Conservation (phyloP, 345 rosid species). For the Euphorbia lathyris region DNA sequence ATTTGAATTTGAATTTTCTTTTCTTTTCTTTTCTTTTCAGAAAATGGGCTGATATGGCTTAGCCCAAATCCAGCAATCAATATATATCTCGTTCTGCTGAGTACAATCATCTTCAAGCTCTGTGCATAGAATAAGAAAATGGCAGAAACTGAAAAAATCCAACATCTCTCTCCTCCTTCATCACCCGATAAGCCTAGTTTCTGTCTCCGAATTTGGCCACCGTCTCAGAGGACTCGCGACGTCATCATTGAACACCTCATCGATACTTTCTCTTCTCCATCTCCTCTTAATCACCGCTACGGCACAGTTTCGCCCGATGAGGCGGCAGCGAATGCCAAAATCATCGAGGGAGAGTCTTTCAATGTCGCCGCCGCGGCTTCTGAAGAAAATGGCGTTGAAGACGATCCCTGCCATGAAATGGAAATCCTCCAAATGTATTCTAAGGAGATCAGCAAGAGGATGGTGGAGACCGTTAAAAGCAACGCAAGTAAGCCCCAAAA, state of each 20-base stretch:
- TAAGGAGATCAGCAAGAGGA: conserved; percentile 25
- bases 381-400: conserved; percentile 9
- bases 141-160: not conserved
- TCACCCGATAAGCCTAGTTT: not conserved
- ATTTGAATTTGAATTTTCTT: too few relatives aligned
- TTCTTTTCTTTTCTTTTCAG: too few relatives aligned
- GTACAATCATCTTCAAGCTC: too few relatives aligned
- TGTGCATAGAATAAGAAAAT: not conserved
- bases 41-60: not conserved
- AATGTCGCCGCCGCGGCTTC: not conserved
- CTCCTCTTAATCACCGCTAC: conserved; percentile 21
- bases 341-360: conserved; percentile 26
- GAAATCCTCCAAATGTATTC: conserved; percentile 27
- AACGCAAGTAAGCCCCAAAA: not conserved
- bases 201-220: conserved; percentile 26
- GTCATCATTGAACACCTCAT: conserved; percentile 25
- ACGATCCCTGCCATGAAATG: conserved; percentile 7
- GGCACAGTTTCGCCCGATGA: conserved; percentile 9
- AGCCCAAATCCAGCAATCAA: not conserved
- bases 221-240: conserved; percentile 26
- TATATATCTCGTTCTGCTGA: too few relatives aligned
- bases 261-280: conserved; percentile 20
- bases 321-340: conserved; percentile 11
- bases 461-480: conserved; percentile 20
- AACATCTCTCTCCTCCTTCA: not conserved